Percentiles rank a stretch among this genome's conserved stretches.
Conservation (phyloP, 345 rosid species). For the Syzygium aromaticum region DNA sequence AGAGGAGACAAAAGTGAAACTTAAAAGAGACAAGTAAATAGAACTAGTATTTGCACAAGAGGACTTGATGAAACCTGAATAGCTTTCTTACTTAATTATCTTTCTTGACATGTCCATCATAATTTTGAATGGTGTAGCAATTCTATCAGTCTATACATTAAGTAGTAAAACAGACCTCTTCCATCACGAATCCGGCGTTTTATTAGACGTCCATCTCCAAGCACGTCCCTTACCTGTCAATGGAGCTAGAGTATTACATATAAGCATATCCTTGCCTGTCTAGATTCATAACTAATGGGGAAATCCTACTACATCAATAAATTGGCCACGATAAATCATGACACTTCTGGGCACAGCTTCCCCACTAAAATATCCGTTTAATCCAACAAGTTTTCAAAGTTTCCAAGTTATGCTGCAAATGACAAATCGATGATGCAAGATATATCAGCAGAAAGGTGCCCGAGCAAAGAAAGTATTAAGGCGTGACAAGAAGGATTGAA, state of each 20-base stretch:
- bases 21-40: background rate
- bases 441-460: background rate
- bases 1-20: background rate
- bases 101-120: background rate
- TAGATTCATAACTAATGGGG: background rate
- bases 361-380: background rate
- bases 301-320: background rate
- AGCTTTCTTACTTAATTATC: background rate
- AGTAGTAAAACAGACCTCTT: constrained; percentile 41
- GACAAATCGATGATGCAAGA: background rate
- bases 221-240: constrained; percentile 89
- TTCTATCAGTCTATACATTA: background rate
- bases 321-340: background rate
- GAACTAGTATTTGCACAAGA: background rate
- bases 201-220: constrained; percentile 94
- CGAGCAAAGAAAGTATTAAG: background rate
- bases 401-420: background rate
- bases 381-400: background rate
- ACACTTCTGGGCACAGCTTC: background rate
- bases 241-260: background rate
- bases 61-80: background rate
- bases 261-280: background rate
- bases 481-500: background rate
- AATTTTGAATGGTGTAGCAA: background rate
- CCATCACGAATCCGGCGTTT: constrained; percentile 89